Conservation (phyloP, 106 monocot species). For the Phalaenopsis aphrodite region DNA sequence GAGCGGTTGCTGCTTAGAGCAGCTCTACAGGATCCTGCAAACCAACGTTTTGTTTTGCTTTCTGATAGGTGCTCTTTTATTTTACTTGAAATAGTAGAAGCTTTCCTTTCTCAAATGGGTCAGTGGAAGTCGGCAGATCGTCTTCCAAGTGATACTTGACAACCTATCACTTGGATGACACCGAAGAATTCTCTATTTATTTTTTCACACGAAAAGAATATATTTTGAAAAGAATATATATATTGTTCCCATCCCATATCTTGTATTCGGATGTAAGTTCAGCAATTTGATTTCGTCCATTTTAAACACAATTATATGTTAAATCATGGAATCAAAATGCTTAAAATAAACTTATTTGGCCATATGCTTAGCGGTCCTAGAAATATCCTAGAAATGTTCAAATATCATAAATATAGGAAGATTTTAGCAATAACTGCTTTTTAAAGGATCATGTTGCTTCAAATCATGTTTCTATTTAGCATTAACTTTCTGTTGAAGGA, state of each 20-base stretch:
- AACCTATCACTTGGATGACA: neutral
- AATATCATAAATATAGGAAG: neutral
- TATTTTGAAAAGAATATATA: neutral
- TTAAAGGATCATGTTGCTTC: neutral
- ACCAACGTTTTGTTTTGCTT: conserved; percentile 81
- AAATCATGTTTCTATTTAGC: neutral
- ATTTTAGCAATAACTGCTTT: neutral
- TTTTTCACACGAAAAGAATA: neutral
- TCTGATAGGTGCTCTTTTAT: conserved; percentile 63
- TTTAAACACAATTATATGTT: neutral
- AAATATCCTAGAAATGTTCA: neutral
- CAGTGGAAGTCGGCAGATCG: neutral
- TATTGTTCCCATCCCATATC: neutral
- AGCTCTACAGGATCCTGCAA: conserved; percentile 74
- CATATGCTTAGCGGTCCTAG: neutral
- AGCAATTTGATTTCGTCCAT: neutral
- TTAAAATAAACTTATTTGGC: neutral
- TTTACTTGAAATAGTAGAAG: neutral
- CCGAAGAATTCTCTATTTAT: neutral
- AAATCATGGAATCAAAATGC: neutral
- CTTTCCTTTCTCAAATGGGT: neutral
- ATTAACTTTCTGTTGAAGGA: neutral
- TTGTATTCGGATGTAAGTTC: neutral
- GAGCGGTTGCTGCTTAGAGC: conserved; percentile 53
- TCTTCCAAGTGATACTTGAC: neutral